These are phyloP conservation scores for Beta vulgaris DNA, from an alignment of 148 eudicot genomes.

Conservation along the genomic window DNA sequence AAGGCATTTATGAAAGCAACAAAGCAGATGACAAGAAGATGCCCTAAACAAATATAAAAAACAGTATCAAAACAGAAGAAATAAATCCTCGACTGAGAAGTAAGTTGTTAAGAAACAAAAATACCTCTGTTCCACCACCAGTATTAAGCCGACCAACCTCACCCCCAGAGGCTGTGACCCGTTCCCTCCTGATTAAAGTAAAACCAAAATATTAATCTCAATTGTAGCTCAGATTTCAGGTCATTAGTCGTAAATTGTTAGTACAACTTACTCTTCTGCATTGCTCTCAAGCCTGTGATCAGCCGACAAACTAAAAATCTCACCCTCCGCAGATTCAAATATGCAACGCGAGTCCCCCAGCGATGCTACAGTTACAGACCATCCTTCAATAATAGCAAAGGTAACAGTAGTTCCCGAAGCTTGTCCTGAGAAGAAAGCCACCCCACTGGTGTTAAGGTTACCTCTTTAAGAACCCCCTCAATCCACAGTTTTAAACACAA, in stretches of 20 bases:
- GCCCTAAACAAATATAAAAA: background rate
- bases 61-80: slow-evolving; percentile 5
- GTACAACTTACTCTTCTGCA: slow-evolving; percentile 68
- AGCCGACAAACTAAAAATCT: slow-evolving; percentile 70
- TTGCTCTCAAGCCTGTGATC: slow-evolving; percentile 96
- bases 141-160: slow-evolving; percentile 99
- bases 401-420: slow-evolving; percentile 94
- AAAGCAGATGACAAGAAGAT: background rate
- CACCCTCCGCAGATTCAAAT: slow-evolving; percentile 90
- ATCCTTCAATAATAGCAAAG: slow-evolving; percentile 91
- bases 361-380: slow-evolving; percentile 87
- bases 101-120: background rate
- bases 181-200: slow-evolving; percentile 61
- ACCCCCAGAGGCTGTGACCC: slow-evolving; percentile 91
- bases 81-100: background rate
- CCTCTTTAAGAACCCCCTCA: background rate
- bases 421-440: slow-evolving; percentile 51
- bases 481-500: background rate
- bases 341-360: slow-evolving; percentile 95
- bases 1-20: too few relatives aligned
- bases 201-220: slow-evolving; percentile 2
- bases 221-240: background rate
- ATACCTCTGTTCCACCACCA: slow-evolving; percentile 95
- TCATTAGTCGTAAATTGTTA: slow-evolving; percentile 5
- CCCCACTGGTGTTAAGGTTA: slow-evolving; percentile 16